These are phyloP conservation scores for Lentinula sp. DNA, from an alignment of 768 basidiomycete genomes.

Conservation along the genomic window DNA sequence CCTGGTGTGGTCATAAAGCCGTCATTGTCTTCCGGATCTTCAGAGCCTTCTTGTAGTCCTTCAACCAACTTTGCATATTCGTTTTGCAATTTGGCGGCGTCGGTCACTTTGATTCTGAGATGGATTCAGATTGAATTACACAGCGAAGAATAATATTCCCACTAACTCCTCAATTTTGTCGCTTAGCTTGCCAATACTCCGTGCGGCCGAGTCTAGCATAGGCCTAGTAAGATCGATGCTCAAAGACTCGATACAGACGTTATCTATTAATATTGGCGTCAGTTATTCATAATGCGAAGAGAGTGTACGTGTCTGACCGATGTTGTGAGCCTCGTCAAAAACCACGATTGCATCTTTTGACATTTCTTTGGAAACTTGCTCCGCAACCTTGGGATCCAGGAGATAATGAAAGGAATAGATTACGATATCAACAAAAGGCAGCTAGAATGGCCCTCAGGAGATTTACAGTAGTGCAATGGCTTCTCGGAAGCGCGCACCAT, in stretches of 20 bases:
- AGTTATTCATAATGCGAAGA: neutral
- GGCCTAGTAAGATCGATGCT: conserved; percentile 96
- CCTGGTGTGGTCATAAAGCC: conserved; percentile 86
- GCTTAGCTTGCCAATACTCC: conserved; percentile 79
- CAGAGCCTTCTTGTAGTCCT: conserved; percentile 75
- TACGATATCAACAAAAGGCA: conserved; percentile 92
- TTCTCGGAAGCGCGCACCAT: conserved; percentile 56
- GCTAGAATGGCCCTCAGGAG: conserved; percentile 37
- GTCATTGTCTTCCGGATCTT: conserved; percentile 62
- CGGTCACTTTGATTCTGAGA: conserved; percentile 86
- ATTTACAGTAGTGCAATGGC: neutral
- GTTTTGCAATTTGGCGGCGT: conserved; percentile 91
- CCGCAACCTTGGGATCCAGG: conserved; percentile 97
- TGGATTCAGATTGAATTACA: neutral
- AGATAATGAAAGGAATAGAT: conserved; percentile 99
- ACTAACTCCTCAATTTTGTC: conserved; percentile 94
- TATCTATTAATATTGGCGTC: conserved; percentile 50
- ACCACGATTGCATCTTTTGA: conserved; percentile 98
- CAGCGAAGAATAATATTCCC: neutral
- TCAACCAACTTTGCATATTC: conserved; percentile 95
- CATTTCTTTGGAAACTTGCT: conserved; percentile 97
- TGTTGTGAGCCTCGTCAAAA: conserved; percentile 99
- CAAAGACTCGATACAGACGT: conserved; percentile 97
- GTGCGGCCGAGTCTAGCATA: conserved; percentile 91
- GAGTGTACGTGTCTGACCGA: conserved; percentile 49